phyloP scores from a whole-genome alignment of 176 grass and related monocot genomes.

The Coix lacrymajobi region DNA sequence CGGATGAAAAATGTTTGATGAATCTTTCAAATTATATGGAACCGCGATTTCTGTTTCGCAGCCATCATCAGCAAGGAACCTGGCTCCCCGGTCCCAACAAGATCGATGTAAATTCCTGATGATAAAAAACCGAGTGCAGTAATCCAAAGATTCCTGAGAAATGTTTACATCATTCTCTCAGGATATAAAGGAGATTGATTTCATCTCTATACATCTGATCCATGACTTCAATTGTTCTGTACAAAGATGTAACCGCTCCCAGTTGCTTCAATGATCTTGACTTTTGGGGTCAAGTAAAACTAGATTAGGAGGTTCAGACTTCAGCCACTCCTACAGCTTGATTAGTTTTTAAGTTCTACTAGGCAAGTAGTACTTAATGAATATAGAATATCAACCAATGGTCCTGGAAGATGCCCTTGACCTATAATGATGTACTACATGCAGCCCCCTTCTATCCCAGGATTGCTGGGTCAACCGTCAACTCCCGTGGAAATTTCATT shows the following conservation, averaged over 20 bases:
- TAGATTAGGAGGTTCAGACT: not conserved
- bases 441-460: not conserved
- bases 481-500: not conserved
- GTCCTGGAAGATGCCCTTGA: not conserved
- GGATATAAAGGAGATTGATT: not conserved
- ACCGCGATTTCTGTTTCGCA: not conserved
- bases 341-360: slow-evolving; percentile 16
- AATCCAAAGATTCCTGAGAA: not conserved
- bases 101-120: not conserved
- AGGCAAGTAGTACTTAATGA: not conserved
- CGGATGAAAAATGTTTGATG: not conserved
- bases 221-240: not conserved
- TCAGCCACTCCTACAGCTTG: not conserved
- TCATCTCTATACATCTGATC: not conserved
- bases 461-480: slow-evolving; percentile 14
- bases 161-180: not conserved
- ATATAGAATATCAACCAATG: not conserved
- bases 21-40: not conserved
- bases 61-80: not conserved
- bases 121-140: not conserved
- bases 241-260: not conserved
- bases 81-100: not conserved
- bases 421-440: not conserved
- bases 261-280: not conserved
- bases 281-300: not conserved